Evolutionary conservation across 305 asterid species (phyloP).

Genomic region (Plantago lanceolata): DNA sequence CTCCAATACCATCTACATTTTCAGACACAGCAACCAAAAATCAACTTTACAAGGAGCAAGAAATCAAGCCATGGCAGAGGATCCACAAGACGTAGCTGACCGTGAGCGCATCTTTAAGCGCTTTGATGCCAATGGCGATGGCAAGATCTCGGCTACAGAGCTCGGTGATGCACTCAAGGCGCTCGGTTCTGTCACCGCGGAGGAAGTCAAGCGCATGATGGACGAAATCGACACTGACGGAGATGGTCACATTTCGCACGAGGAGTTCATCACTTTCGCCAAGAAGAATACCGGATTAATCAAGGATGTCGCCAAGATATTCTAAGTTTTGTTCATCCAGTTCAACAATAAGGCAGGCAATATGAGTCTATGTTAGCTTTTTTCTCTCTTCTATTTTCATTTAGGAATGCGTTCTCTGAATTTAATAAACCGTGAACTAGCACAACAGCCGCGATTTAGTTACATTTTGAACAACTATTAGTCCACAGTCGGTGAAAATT

Average conservation of each 20-base stretch:
- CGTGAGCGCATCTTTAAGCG: constrained; percentile 59
- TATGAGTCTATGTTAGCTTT: too few species aligned
- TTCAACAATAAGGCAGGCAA: background rate
- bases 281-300: constrained; percentile 53
- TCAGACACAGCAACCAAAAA: background rate
- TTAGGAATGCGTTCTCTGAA: background rate
- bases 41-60: background rate
- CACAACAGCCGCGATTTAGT: too few species aligned
- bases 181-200: constrained; percentile 50
- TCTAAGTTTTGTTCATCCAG: constrained; percentile 24
- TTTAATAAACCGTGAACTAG: too few species aligned
- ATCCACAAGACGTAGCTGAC: constrained; percentile 54
- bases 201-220: constrained; percentile 64
- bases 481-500: too few species aligned
- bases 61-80: constrained; percentile 42
- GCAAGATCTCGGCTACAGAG: constrained; percentile 56
- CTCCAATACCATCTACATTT: background rate
- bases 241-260: constrained; percentile 59
- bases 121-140: constrained; percentile 69
- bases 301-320: constrained; percentile 69
- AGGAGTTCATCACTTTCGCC: constrained; percentile 55
- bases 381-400: too few species aligned
- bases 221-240: constrained; percentile 62
- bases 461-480: too few species aligned
- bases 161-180: constrained; percentile 62